Evolutionary conservation across 768 basidiomycete genomes (phyloP).

Genomic region (Omphalotus guepiniiformis): DNA sequence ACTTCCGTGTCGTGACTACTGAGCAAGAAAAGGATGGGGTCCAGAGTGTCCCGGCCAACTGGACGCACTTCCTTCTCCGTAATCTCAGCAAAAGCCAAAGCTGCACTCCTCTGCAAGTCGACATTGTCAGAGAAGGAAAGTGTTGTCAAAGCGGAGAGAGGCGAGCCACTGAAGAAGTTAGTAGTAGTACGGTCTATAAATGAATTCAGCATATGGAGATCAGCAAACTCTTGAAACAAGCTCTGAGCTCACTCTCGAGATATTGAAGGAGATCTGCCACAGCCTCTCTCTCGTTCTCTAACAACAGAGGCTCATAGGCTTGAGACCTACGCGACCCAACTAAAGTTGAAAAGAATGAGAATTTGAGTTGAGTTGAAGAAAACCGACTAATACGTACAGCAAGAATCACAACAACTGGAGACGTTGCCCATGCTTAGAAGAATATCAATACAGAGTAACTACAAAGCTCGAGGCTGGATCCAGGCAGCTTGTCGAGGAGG

Average conservation of each 20-base stretch:
- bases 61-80: conserved; percentile 99
- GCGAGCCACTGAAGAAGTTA: conserved; percentile 95
- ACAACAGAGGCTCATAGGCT: conserved; percentile 78
- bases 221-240: background rate
- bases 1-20: conserved; percentile 99
- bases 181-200: conserved; percentile 90
- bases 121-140: conserved; percentile 99
- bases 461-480: background rate
- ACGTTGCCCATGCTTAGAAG: conserved; percentile 60
- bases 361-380: conserved; percentile 13
- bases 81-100: conserved; percentile 97
- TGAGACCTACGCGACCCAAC: conserved; percentile 82
- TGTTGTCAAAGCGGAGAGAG: conserved; percentile 89
- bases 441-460: background rate
- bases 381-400: conserved; percentile 50
- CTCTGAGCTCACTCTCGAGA: conserved; percentile 77
- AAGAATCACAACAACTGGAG: conserved; percentile 79
- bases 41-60: conserved; percentile 94
- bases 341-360: conserved; percentile 26
- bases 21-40: conserved; percentile 95
- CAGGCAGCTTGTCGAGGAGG: conserved; percentile 3
- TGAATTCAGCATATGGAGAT: conserved; percentile 9
- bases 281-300: conserved; percentile 95
- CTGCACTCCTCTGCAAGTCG: conserved; percentile 95
- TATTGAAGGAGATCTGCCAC: conserved; percentile 97